Evolutionary conservation across 345 rosid genomes (phyloP).

Genomic region (Gossypium stocksii): DNA sequence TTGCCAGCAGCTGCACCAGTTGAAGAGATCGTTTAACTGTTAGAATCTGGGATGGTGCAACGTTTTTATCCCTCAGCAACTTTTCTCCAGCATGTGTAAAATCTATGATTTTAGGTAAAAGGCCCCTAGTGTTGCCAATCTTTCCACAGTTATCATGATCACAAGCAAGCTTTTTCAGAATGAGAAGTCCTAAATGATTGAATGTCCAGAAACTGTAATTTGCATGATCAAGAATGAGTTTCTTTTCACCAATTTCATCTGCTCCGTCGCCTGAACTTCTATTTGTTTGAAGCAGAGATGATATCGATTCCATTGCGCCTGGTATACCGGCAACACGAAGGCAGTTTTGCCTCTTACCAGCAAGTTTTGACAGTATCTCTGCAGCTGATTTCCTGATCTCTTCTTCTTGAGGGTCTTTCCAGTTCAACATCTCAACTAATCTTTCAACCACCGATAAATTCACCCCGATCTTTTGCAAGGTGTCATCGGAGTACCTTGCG

Average conservation of each 20-base stretch:
- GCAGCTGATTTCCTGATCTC: slow-evolving; percentile 74
- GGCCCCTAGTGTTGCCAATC: slow-evolving; percentile 86
- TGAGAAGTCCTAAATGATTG: slow-evolving; percentile 72
- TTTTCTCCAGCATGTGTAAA: slow-evolving; percentile 58
- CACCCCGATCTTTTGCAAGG: slow-evolving; percentile 79
- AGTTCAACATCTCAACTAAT: slow-evolving; percentile 83
- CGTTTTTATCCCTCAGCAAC: slow-evolving; percentile 44
- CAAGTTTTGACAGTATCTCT: slow-evolving; percentile 64
- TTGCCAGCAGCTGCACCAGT: slow-evolving; percentile 74
- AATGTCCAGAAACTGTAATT: slow-evolving; percentile 63
- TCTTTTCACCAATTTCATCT: slow-evolving; percentile 69
- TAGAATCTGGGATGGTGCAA: slow-evolving; percentile 45
- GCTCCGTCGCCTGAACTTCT: slow-evolving; percentile 45
- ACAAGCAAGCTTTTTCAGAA: slow-evolving; percentile 72
- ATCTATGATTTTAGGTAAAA: slow-evolving; percentile 75
- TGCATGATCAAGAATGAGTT: slow-evolving; percentile 33
- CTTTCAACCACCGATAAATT: slow-evolving; percentile 58
- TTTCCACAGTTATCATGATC: slow-evolving; percentile 91
- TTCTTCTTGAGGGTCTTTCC: slow-evolving; percentile 86
- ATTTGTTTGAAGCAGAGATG: slow-evolving; percentile 64
- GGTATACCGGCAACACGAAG: slow-evolving; percentile 77
- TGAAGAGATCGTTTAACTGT: slow-evolving; percentile 74
- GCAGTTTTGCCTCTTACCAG: slow-evolving; percentile 74
- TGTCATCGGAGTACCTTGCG: slow-evolving; percentile 54
- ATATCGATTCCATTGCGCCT: slow-evolving; percentile 90